phyloP scores from a whole-genome alignment of 2,329 filamentous ascomycete genomes.

The Cytospora leucostoma region DNA sequence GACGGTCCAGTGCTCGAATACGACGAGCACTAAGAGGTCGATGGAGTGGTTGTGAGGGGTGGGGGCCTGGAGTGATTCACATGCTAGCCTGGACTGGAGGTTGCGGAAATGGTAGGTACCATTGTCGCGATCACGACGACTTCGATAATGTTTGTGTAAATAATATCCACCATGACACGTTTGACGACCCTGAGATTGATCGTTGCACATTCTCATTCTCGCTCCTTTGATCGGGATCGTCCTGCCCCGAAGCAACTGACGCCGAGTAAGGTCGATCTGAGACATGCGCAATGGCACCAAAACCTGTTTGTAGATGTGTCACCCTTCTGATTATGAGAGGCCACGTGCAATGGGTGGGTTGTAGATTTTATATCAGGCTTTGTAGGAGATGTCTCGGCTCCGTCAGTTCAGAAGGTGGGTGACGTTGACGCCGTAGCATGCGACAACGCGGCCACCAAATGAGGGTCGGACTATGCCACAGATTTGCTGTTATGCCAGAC shows the following conservation, averaged over 20 bases:
- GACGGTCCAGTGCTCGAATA: constrained; percentile 22
- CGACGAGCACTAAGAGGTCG: constrained; percentile 1
- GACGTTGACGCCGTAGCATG: neutral
- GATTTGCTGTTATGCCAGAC: neutral
- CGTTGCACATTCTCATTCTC: constrained; percentile 47
- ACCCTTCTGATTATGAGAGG: neutral
- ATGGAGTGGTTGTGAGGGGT: neutral
- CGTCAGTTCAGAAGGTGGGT: neutral
- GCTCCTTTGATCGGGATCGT: constrained; percentile 41
- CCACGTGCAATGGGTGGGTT: neutral
- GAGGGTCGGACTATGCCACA: neutral
- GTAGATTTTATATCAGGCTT: neutral
- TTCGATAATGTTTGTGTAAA: neutral
- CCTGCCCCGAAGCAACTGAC: neutral
- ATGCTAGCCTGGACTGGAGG: neutral
- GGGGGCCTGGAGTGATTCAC: neutral
- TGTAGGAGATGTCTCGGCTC: neutral
- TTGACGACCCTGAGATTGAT: neutral
- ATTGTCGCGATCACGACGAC: neutral
- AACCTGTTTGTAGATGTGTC: neutral
- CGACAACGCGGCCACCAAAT: neutral
- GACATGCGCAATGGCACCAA: neutral
- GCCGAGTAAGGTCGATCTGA: neutral
- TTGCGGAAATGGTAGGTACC: too few relatives aligned
- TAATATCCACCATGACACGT: neutral